Base-by-base conservation (phyloP, 768 basidiomycete species). In the Roridomyces roridus region DNA sequence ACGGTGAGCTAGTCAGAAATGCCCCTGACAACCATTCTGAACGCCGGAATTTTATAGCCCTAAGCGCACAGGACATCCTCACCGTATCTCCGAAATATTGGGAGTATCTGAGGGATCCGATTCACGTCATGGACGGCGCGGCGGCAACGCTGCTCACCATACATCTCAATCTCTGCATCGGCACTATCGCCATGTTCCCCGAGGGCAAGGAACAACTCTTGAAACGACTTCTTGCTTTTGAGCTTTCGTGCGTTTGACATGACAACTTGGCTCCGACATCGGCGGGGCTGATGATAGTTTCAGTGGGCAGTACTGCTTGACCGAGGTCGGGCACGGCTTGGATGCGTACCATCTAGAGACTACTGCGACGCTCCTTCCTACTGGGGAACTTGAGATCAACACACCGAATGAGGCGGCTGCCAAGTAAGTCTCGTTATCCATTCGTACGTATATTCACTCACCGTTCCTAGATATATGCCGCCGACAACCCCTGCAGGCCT, bases 341-440 rank as follows among this genome's bases (percentile, higher is more conserved):
- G 85, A 85, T 42, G 79, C 83, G 1, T 79, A 82, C 61, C 84
- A 86, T 61, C 77, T 85, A 10, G 84, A 86, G 66, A 86, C 85
- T 7, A 86, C 84, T 14, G 85, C 83, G 11, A 83, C 80, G 0
- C 76, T 75, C 53, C 80, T 77, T 1, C 46, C 70, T 3, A 70
- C 78, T 54, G 85, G 84, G 3, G 42, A 42, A 2, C 85, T 80
- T 56, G 73, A 83, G 39, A 77, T 86, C 31, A 70, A 85, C 57
- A 83, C 85, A 0, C 84, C 84, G 34, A 70, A 80, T 34, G 80
- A 83, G 60, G 82, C 84, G 67, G 85, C 84, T 28, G 78, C 81
- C 41, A 86, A 86, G 84, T 85, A 63, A 54, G 79, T 69, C n/a
- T n/a, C n/a, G n/a, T n/a, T n/a, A n/a, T n/a, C n/a, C n/a, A n/a